Base-by-base conservation (phyloP, 495 filamentous ascomycete genomes). In the Amniculicola lignicola region DNA sequence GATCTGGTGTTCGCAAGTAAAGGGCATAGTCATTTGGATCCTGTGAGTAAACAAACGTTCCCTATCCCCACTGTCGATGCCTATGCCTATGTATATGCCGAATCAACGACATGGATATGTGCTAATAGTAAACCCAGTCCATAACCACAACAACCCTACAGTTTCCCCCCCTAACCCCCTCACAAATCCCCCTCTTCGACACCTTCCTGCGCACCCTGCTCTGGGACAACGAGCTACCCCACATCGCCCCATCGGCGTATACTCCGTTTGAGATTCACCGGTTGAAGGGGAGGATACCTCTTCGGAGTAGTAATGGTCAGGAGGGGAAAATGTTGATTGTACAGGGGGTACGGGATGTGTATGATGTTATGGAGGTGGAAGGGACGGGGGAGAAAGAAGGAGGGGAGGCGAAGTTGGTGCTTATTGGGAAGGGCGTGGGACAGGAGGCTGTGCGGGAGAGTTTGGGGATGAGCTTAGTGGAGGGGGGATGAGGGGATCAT, bases 331-430 rank as follows among this genome's bases (percentile, higher is more conserved):
- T 77, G 25, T 86, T 85, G 65, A 81, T 97, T 59, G 78, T 96
- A 4, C 93, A 98, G 67, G 93, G 91, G 15, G 93, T 98, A 2
- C 75, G 92, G 27, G 92, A 96, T 50, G 76, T 96, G 6, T 98
- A 96, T 66, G 93, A 97, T 65, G 87, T 97, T 15, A 76, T 88
- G 27, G 89, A 95, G 19, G 47, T 45, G 29, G 65, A 61, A 11
- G 51, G 60, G 25, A 67, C 63, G 27, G 53, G 46, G 16, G 54
- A 39, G 35, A 50, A 46, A 4, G 35, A 37, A 18, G 16, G 43
- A 18, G 11, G 21, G 46, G n/a, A 58, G 12, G 63, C 69, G 44
- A 95, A 93, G 69, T 72, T 95, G 56, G 85, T 94, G 3, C 65
- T 95, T 19, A 94, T 95, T 67, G 89, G 89, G 38, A 74, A 84